Evolutionary conservation across 345 rosid genomes (phyloP).

Genomic region (Populus alba): DNA sequence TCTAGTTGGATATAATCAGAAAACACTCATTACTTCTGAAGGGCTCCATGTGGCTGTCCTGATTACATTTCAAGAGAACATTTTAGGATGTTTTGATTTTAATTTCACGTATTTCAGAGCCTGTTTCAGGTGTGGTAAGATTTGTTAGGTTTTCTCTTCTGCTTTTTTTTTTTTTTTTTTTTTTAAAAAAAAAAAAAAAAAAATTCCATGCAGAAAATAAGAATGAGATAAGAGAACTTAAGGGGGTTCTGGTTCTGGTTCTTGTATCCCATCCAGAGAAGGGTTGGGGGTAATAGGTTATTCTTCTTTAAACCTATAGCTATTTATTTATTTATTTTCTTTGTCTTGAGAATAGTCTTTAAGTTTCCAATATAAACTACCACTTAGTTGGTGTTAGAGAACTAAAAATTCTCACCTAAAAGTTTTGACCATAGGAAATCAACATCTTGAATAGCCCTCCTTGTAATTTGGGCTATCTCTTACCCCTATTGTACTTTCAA

Average conservation of each 20-base stretch:
- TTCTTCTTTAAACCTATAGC: neutral
- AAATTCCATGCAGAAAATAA: neutral
- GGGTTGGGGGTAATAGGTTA: neutral
- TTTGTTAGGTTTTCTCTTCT: neutral
- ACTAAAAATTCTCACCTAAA: neutral
- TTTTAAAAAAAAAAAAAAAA: too few relatives aligned
- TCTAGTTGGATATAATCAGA: neutral
- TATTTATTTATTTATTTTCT: neutral
- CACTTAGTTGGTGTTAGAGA: neutral
- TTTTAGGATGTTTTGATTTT: neutral
- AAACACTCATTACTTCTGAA: neutral
- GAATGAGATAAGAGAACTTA: neutral
- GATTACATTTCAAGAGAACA: neutral
- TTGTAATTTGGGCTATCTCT: constrained; percentile 1
- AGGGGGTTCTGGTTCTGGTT: neutral
- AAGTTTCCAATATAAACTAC: neutral
- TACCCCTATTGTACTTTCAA: neutral
- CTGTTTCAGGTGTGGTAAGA: neutral
- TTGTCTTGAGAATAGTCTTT: neutral
- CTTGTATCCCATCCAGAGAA: neutral
- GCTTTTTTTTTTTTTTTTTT: too few relatives aligned
- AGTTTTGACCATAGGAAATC: neutral
- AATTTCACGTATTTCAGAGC: neutral
- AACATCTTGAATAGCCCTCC: neutral
- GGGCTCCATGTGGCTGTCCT: neutral